These are phyloP conservation scores for Malania oleifera DNA, from an alignment of 164 flowering plant species.

Conservation along the genomic window DNA sequence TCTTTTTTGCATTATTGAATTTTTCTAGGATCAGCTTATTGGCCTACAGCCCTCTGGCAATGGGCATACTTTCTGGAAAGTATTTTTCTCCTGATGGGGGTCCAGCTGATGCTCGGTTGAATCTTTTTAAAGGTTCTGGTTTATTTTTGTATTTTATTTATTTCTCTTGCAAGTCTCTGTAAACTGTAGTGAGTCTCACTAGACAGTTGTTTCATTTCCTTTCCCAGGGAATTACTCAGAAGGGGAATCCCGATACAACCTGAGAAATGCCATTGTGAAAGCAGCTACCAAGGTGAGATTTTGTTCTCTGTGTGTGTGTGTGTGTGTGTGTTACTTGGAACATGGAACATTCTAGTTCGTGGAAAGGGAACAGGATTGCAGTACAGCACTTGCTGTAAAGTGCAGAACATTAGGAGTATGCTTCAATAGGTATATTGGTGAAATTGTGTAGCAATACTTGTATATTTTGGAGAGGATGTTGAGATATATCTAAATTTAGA, in stretches of 20 bases:
- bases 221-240: constrained; percentile 66
- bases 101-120: constrained; percentile 66
- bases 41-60: constrained; percentile 89
- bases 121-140: constrained; percentile 59
- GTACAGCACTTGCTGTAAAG: too few relatives aligned
- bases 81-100: constrained; percentile 54
- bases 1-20: not conserved
- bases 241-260: constrained; percentile 80
- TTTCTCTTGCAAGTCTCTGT: not conserved
- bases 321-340: too few relatives aligned
- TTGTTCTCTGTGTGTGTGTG: not conserved
- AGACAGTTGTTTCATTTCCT: not conserved
- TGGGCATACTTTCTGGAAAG: constrained; percentile 90
- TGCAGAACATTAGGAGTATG: too few relatives aligned
- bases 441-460: too few relatives aligned
- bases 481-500: too few relatives aligned
- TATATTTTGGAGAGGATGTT: too few relatives aligned
- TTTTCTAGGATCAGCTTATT: constrained; percentile 54
- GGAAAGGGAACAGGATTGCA: too few relatives aligned
- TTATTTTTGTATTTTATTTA: not conserved
- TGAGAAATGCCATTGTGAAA: constrained; percentile 34
- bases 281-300: constrained; percentile 46
- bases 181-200: not conserved
- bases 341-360: too few relatives aligned
- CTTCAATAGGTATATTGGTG: too few relatives aligned